Base-by-base conservation (phyloP, 2,329 filamentous ascomycete genomes). In the Ophiostoma sp. region DNA sequence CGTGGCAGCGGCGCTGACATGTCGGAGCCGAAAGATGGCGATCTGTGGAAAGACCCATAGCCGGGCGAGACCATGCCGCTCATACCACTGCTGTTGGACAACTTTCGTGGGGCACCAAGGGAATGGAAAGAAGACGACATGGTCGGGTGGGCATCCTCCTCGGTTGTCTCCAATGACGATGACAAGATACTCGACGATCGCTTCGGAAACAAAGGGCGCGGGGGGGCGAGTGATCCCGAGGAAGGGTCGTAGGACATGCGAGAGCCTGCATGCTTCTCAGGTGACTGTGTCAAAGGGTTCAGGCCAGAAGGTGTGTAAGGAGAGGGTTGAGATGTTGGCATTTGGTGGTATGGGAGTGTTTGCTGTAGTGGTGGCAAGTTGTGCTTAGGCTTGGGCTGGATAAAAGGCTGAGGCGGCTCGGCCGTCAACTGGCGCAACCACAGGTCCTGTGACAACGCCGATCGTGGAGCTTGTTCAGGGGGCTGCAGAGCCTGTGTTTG, bases 1-100 rank as follows among this genome's bases (percentile, higher is more conserved):
- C 91, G 88, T 15, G 91, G 89, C 48, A 94, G 79, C 11, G 81
- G 87, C 61, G 87, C 87, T 1, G 94, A 97, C 69, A 89, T 88
- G 75, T 97, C 93, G 0, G 95, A 98, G 75, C 90, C 91, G 50
- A 93, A 87, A 0, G 96, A 98, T 1, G 94, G 94, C 0, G 95
- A 97, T 78, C 94, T 88, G 74, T 90, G 88, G 78, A 91, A 88
- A 36, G 89, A 85, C 19, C 88, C 86, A 73, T 87, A 82, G 70
- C 85, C 87, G 1, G 91, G 91, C 31, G 92, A 85, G 36, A 86
- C 82, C 19, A 85, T 83, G 69, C 85, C 84, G 73, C 87, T 95
- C n/a, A 85, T 83, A 70, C 84, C 84, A 73, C 87, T 95, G 76
- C 91, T 91, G 19, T 89, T 88, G 0, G 95, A 97, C 69, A 94